phyloP scores from a whole-genome alignment of 148 eudicot genomes.

The Camellia japonica region DNA sequence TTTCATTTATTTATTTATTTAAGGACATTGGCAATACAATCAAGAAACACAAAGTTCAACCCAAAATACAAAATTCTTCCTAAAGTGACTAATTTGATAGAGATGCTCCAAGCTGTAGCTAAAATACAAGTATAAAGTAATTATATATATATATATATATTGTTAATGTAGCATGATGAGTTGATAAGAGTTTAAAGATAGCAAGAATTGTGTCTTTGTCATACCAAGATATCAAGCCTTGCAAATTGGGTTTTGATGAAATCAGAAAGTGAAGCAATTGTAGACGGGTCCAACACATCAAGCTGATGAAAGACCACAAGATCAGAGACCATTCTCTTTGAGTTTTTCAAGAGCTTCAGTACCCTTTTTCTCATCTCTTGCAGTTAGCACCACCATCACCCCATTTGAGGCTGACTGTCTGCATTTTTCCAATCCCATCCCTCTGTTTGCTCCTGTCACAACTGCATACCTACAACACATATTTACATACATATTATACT shows the following conservation, averaged over 20 bases:
- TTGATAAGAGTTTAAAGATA: background rate
- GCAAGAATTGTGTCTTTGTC: background rate
- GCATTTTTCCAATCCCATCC: conserved; percentile 24
- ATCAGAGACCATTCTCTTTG: conserved; percentile 17
- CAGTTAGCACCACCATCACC: conserved; percentile 18
- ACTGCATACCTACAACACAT: conserved; percentile 18
- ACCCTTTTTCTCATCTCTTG: conserved; percentile 31
- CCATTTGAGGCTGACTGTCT: conserved; percentile 26
- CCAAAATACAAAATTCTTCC: too few relatives aligned
- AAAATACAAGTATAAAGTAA: too few relatives aligned
- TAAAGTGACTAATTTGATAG: too few relatives aligned
- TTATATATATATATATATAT: too few relatives aligned
- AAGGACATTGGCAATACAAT: too few relatives aligned
- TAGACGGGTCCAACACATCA: conserved; percentile 24
- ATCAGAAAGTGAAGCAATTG: conserved; percentile 22
- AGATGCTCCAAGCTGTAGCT: too few relatives aligned
- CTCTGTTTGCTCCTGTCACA: conserved; percentile 25
- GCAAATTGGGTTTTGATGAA: conserved; percentile 26
- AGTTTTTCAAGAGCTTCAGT: conserved; percentile 29
- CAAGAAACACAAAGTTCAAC: too few relatives aligned
- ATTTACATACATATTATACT: too few relatives aligned
- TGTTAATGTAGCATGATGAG: too few relatives aligned
- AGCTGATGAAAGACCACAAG: conserved; percentile 26
- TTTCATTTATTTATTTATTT: too few relatives aligned
- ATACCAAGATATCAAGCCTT: conserved; percentile 37